A percentile compares a stretch with the other conserved stretches of the same genome.
These are phyloP conservation scores for Sutorius eximius DNA, from an alignment of 1,284 basidiomycete species.

Conservation along the genomic window DNA sequence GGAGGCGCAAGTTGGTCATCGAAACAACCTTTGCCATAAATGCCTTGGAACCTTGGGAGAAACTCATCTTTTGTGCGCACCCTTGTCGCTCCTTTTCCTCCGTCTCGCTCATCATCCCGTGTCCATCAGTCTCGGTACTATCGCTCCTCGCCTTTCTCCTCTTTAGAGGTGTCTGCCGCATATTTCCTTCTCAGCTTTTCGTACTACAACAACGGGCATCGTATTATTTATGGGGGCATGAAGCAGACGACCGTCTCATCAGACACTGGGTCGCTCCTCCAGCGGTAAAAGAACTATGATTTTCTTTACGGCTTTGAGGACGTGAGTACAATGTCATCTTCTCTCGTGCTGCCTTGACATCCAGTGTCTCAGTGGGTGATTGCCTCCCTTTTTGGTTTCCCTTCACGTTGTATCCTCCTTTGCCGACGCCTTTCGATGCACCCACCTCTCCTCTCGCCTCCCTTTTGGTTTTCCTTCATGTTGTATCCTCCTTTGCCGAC, in stretches of 20 bases:
- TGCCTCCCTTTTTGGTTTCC: not conserved
- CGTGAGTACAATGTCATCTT: conserved; percentile 12
- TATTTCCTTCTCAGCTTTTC: conserved; percentile 31
- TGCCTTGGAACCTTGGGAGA: conserved; percentile 62
- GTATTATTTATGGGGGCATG: conserved; percentile 37
- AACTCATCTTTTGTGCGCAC: conserved; percentile 51
- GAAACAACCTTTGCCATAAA: conserved; percentile 54
- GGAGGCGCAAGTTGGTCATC: conserved; percentile 50
- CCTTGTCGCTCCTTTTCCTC: not conserved
- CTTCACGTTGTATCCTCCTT: conserved; percentile 13
- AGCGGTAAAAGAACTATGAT: conserved; percentile 30
- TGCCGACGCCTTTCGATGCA: not conserved
- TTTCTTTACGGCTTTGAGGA: not conserved
- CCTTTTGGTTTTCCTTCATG: not conserved
- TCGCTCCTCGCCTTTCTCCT: conserved; percentile 30
- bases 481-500: no score
- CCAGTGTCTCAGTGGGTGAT: not conserved
- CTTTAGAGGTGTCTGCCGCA: conserved; percentile 30
- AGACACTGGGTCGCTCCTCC: conserved; percentile 34
- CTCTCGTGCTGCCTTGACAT: conserved; percentile 4
- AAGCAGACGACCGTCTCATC: conserved; percentile 20
- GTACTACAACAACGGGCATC: conserved; percentile 31
- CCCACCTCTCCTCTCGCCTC: not conserved
- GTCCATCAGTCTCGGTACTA: conserved; percentile 26
- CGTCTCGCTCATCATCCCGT: not conserved